Percentiles rank a stretch among this genome's conserved stretches.
Evolutionary conservation across 805 yeast species (phyloP).

Genomic region (Peterozyma xylosa): DNA sequence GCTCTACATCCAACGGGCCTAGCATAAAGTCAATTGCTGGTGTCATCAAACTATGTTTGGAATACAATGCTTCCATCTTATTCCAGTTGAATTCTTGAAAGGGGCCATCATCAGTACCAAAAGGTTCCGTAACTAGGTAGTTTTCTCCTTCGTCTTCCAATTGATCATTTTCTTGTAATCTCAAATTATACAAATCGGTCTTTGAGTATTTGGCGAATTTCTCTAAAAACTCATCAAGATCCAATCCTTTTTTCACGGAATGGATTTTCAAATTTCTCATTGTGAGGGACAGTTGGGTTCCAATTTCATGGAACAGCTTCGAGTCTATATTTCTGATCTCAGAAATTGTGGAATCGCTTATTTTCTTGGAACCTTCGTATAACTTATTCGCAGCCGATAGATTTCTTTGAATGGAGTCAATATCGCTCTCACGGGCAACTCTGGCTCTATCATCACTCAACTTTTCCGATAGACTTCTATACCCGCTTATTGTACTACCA

Average conservation of each 20-base stretch:
- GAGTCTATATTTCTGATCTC: constrained; percentile 54
- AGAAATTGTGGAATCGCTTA: constrained; percentile 24
- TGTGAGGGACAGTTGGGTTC: constrained; percentile 57
- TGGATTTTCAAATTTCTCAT: constrained; percentile 56
- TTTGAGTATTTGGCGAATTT: constrained; percentile 30
- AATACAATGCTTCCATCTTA: constrained; percentile 44
- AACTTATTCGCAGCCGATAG: constrained; percentile 38
- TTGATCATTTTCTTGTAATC: neutral
- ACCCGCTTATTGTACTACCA: constrained; percentile 3
- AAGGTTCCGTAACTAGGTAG: neutral
- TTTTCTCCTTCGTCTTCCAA: constrained; percentile 17
- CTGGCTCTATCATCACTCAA: constrained; percentile 31
- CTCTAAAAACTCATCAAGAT: constrained; percentile 36
- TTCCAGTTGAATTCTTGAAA: constrained; percentile 54
- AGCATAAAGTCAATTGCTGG: constrained; percentile 51
- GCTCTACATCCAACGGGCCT: constrained; percentile 65
- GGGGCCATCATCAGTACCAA: constrained; percentile 9
- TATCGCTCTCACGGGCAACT: constrained; percentile 53
- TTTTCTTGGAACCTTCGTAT: constrained; percentile 32
- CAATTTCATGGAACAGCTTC: constrained; percentile 49
- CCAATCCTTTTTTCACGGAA: constrained; percentile 41
- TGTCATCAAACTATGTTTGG: constrained; percentile 37
- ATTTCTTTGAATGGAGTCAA: constrained; percentile 35
- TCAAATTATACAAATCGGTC: constrained; percentile 13
- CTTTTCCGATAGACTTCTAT: constrained; percentile 3